Evolutionary conservation across 108 stramenopile genomes (phyloP).

Genomic region (Skeletonema tropicum): DNA sequence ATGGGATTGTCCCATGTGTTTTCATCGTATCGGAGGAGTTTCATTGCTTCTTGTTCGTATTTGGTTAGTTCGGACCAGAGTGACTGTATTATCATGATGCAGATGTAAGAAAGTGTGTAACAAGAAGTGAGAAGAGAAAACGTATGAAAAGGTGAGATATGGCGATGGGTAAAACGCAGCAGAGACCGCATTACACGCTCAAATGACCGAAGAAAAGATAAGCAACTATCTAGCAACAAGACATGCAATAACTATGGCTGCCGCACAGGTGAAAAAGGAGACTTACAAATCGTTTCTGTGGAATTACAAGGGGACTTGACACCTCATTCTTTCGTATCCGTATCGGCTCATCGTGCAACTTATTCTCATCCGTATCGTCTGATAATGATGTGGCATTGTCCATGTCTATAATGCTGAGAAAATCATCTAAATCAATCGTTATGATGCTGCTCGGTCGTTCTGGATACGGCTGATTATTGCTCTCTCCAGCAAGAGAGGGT

Average conservation of each 20-base stretch:
- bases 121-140: not conserved
- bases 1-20: slow-evolving; percentile 6
- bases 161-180: no score
- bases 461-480: not conserved
- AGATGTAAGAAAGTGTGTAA: not conserved
- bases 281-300: not conserved
- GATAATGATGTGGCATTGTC: not conserved
- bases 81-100: not conserved
- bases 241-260: no score
- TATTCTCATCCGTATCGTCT: not conserved
- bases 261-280: not conserved
- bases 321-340: no score
- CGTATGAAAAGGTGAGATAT: not conserved
- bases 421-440: not conserved
- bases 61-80: not conserved
- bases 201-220: no score
- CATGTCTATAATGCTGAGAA: not conserved
- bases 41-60: not conserved
- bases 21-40: not conserved
- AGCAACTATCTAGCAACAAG: no score
- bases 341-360: no score
- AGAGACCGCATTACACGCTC: no score
- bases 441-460: not conserved
- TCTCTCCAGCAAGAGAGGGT: not conserved
- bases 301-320: not conserved